Evolutionary conservation across 2,329 filamentous ascomycete genomes (phyloP).

Genomic region (Colletotrichum sp.): DNA sequence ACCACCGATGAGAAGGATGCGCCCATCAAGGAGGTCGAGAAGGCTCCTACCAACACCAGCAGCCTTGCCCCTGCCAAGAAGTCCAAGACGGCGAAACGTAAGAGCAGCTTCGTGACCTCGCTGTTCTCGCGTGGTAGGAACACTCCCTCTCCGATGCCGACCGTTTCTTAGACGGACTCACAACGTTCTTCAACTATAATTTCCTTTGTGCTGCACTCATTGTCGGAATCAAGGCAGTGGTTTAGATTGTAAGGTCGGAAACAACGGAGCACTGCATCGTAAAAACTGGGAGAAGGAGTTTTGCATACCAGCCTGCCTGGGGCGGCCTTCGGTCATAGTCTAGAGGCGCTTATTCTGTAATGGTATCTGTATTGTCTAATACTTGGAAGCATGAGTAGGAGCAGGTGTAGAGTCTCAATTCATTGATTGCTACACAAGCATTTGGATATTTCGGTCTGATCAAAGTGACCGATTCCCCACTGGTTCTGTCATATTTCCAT

Average conservation of each 20-base stretch:
- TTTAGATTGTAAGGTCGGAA: neutral
- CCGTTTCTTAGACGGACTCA: neutral
- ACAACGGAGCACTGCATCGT: neutral
- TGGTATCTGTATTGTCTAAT: neutral
- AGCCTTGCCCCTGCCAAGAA: neutral
- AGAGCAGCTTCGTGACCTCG: conserved; percentile 13
- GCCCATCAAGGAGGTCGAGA: conserved; percentile 9
- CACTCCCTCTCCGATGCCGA: neutral
- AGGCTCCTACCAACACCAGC: neutral
- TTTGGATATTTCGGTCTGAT: neutral
- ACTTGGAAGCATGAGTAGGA: neutral
- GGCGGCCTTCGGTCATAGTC: neutral
- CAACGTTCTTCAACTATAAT: neutral
- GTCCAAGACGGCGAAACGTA: conserved; percentile 9
- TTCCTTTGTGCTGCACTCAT: conserved; percentile 5
- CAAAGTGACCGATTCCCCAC: neutral
- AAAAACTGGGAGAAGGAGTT: conserved; percentile 3
- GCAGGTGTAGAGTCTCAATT: neutral
- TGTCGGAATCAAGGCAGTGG: neutral
- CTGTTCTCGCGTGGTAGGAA: conserved; percentile 11
- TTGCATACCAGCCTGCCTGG: neutral
- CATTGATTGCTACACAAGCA: neutral
- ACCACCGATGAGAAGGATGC: conserved; percentile 1
- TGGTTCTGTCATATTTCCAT: neutral
- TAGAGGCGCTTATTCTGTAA: neutral